A percentile compares a stretch with the other conserved stretches of the same genome.
Conservation (phyloP, 805 yeast genomes). For the Lachancea kluyveri region DNA sequence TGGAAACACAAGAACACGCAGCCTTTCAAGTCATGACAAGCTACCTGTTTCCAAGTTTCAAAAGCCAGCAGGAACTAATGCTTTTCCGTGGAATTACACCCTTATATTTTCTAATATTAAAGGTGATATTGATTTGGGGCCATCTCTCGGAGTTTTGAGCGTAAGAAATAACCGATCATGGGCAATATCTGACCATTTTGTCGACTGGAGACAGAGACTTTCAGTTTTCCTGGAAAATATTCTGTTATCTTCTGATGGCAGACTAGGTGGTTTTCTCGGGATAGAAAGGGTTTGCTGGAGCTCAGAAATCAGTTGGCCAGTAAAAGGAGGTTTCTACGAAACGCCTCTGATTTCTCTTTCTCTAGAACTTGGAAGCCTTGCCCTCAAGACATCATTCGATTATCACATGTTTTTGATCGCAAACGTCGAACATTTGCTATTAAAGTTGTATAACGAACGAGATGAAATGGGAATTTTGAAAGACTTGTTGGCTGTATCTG, state of each 20-base stretch:
- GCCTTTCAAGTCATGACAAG: slow-evolving; percentile 3
- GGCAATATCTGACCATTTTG: slow-evolving; percentile 60
- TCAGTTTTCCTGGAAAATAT: slow-evolving; percentile 52
- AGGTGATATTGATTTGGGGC: slow-evolving; percentile 71
- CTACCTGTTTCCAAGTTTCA: slow-evolving; percentile 4
- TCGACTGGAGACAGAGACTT: slow-evolving; percentile 67
- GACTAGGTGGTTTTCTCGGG: slow-evolving; percentile 67
- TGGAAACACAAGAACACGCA: background rate
- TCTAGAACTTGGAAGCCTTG: slow-evolving; percentile 48
- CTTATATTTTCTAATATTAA: slow-evolving; percentile 46
- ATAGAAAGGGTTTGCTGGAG: slow-evolving; percentile 46
- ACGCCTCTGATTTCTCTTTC: slow-evolving; percentile 66
- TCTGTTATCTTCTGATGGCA: slow-evolving; percentile 56
- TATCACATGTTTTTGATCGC: slow-evolving; percentile 77
- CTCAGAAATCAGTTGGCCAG: slow-evolving; percentile 69
- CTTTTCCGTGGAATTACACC: slow-evolving; percentile 71
- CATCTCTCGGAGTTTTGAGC: slow-evolving; percentile 64
- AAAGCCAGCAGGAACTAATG: slow-evolving; percentile 17
- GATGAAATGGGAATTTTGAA: slow-evolving; percentile 39
- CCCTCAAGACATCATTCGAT: slow-evolving; percentile 67
- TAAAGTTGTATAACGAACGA: slow-evolving; percentile 65
- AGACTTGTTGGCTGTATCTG: slow-evolving; percentile 54
- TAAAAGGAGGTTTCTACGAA: slow-evolving; percentile 36
- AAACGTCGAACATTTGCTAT: slow-evolving; percentile 39
- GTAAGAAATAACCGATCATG: slow-evolving; percentile 55